Evolutionary conservation across 208 protist species (phyloP), one percentile per base, ranked within the genome.

Genomic region (Strigomonas culicis): DNA sequence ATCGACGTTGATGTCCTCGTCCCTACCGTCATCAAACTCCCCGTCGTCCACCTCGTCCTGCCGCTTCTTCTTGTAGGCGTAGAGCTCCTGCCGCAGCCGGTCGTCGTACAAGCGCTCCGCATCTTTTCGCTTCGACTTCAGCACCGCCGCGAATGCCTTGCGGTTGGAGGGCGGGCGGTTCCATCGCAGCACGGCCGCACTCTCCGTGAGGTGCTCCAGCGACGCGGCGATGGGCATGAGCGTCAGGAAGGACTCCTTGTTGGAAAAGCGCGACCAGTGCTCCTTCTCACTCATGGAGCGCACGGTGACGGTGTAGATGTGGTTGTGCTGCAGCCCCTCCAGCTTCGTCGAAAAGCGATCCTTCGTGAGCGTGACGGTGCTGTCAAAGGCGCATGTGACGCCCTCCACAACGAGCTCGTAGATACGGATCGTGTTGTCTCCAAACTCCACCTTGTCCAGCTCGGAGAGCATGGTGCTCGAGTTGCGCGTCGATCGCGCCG

Each of bases 201-300:
- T 79, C 74, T 97, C 92, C 19, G 90, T 92, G 69, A 75, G 75
- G 72, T 92, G 79, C 28, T 61, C 61, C 27, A 93, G 74, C 2
- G 68, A 53, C 27, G 79, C 68, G 44, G 72, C 66, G 66, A 97
- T 85, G 4, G 83, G 63, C 7, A 65, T 36, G 39, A 97, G 79
- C 28, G 92, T 97, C 34, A 93, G 71, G n/a, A 97, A 51, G 17
- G 86, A 84, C 32, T 81, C 75, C 58, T 87, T 84, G 62, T 80
- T 81, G 3, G 88, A 96, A 34, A 86, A 83, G 66, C 80, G 70
- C 0, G 88, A 95, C 92, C 89, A 96, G 59, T 92, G 84, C 65
- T 84, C 50, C 52, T 87, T 87, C 60, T 80, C 77, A 66, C 81
- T 92, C 31, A 85, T 68, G 10, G 86, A 94, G 25, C 90, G 83